These are phyloP conservation scores for Myxozyma monticola DNA, from an alignment of 805 yeast species.

Conservation along the genomic window DNA sequence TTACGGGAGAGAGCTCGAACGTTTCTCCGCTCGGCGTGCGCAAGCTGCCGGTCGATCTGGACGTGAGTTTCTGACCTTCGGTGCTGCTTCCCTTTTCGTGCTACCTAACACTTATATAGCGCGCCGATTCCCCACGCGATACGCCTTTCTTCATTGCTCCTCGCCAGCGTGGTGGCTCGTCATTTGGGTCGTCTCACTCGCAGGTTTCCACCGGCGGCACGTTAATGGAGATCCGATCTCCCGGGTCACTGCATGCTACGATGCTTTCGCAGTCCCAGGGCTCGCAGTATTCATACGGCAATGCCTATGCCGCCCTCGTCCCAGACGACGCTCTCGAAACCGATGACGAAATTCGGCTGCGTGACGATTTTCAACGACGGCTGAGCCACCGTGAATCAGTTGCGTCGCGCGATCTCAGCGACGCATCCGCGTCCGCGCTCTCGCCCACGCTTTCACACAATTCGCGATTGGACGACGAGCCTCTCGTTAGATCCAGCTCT, in stretches of 20 bases:
- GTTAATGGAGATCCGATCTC: slow-evolving; percentile 20
- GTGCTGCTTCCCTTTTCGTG: background rate
- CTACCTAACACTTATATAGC: slow-evolving; percentile 3
- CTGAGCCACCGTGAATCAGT: background rate
- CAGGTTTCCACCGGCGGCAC: slow-evolving; percentile 2
- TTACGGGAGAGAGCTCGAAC: slow-evolving; percentile 9
- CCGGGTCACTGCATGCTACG: slow-evolving; percentile 6
- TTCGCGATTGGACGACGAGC: slow-evolving; percentile 17
- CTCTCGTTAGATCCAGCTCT: slow-evolving; percentile 7
- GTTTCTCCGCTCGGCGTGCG: slow-evolving; percentile 25
- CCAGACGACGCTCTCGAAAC: background rate
- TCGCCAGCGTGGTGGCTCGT: slow-evolving; percentile 15
- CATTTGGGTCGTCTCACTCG: slow-evolving; percentile 16
- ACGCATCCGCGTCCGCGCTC: slow-evolving; percentile 6
- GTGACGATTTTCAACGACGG: slow-evolving; percentile 5
- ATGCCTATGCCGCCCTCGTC: slow-evolving; percentile 14
- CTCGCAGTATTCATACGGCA: slow-evolving; percentile 15
- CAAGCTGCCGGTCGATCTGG: slow-evolving; percentile 22
- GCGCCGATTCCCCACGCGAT: slow-evolving; percentile 22
- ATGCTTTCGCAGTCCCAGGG: background rate
- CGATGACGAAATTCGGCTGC: slow-evolving; percentile 10
- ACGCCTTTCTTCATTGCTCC: slow-evolving; percentile 15
- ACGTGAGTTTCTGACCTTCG: slow-evolving; percentile 10
- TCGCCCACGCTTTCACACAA: slow-evolving; percentile 23
- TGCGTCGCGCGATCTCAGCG: background rate